Conservation (phyloP, 345 rosid genomes). For the Eucalyptus cloeziana region DNA sequence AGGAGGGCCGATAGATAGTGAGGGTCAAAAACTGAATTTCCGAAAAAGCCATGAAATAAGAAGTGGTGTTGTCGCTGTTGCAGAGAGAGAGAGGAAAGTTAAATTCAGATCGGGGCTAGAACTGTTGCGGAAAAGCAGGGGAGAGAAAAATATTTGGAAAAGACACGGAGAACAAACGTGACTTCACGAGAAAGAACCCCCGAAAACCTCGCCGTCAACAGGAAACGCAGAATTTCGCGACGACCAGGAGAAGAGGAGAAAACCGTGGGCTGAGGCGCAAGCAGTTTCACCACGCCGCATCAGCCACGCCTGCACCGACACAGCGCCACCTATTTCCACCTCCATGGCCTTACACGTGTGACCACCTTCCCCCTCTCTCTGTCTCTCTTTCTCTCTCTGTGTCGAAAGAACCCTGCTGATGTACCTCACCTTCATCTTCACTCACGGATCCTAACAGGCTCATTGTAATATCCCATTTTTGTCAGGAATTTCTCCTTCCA, state of each 20-base stretch:
- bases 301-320: not conserved
- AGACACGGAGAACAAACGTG: not conserved
- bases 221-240: not conserved
- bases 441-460: not conserved
- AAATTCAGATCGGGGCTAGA: not conserved
- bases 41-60: not conserved
- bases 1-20: not conserved
- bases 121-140: not conserved
- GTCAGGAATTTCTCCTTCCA: not conserved
- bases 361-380: not conserved
- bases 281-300: conserved; percentile 2
- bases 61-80: not conserved
- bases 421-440: not conserved
- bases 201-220: not conserved
- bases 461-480: not conserved
- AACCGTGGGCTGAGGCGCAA: not conserved
- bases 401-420: not conserved
- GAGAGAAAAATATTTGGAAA: not conserved
- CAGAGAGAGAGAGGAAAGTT: not conserved
- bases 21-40: not conserved
- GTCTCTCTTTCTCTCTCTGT: not conserved
- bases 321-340: not conserved
- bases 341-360: not conserved
- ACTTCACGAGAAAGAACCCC: not conserved
- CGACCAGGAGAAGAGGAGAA: not conserved